Base-by-base conservation (phyloP, 768 basidiomycete species). In the Mycena belliarum region DNA sequence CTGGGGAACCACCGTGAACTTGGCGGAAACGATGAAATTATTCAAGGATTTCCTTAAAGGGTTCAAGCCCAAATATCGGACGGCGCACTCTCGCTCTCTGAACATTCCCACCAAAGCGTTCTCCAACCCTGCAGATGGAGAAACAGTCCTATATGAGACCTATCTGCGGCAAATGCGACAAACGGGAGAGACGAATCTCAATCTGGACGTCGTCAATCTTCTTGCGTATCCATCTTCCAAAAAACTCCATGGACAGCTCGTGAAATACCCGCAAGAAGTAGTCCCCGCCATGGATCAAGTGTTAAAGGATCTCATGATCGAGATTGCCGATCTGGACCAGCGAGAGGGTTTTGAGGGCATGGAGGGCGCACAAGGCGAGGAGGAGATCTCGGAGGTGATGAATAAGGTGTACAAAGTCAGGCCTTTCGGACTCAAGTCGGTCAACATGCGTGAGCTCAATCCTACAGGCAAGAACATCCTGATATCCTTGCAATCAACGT, bases 271-370 rank as follows among this genome's bases (percentile, higher is more conserved):
- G 0, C 95, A 98, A 71, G 97, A 99, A 78, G 88, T 98, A 45
- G 82, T 99, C 46, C 96, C 97, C 2, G 93, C 92, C 23, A 95
- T 98, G 90, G 97, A 99, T 78, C 93, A 96, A 66, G 88, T 94
- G 1, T 75, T 98, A 64, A 95, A 95, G 73, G 96, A 98, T 68
- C 76, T 91, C 48, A 91, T 98, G 90, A 74, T 98, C 50, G 91
- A 93, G 64, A 69, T 90, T 41, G 93, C 91, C 0, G 92, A 95
- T 48, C 77, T 84, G 63, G 94, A 97, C 63, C 88, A 87, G 67
- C 79, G 81, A 57, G 81, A 79, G 9, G 87, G 85, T 5, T 69
- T 79, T 65, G 86, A 88, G 23, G 91, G 84, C n/a, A 91, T 93
- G 90, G 70, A 76, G 25, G 92, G 88, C 1, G 79, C 76, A 29